These are phyloP conservation scores for Ceratocystis eucalypticola DNA, from an alignment of 2,329 filamentous ascomycete genomes.

Conservation along the genomic window DNA sequence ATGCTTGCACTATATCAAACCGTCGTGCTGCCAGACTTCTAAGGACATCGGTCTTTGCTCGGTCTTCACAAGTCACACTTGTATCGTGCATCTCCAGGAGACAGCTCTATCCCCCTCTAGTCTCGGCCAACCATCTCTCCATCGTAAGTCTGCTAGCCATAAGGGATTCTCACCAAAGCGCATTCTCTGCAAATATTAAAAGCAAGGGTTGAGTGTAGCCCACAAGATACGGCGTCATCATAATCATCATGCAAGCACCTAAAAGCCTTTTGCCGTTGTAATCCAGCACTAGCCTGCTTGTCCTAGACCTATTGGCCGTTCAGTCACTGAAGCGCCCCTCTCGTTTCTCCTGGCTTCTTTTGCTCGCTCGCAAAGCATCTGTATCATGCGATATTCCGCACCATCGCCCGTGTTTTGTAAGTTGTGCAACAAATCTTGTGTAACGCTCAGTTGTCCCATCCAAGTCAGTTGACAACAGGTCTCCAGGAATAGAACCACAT, in stretches of 20 bases:
- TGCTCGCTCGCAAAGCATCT: background rate
- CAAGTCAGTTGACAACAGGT: background rate
- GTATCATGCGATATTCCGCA: background rate
- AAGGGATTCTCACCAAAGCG: too few species aligned
- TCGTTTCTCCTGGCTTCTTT: background rate
- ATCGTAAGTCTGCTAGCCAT: too few species aligned
- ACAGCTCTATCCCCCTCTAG: background rate
- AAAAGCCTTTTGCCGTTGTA: background rate
- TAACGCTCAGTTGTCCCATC: background rate
- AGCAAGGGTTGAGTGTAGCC: too few species aligned
- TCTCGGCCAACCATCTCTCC: background rate
- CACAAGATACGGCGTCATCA: too few species aligned
- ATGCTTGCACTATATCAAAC: too few species aligned
- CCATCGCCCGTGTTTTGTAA: background rate
- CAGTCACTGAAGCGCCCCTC: background rate
- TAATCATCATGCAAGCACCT: too few species aligned
- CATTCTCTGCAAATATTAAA: too few species aligned
- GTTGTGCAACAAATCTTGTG: background rate
- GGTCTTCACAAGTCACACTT: background rate
- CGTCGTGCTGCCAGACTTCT: background rate
- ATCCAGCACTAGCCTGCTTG: background rate
- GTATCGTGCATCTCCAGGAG: too few species aligned
- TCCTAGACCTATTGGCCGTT: background rate
- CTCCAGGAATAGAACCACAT: background rate
- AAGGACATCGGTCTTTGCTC: background rate